Conservation (phyloP, 2,329 filamentous ascomycete species). For the Taxawa tesnikishii region DNA sequence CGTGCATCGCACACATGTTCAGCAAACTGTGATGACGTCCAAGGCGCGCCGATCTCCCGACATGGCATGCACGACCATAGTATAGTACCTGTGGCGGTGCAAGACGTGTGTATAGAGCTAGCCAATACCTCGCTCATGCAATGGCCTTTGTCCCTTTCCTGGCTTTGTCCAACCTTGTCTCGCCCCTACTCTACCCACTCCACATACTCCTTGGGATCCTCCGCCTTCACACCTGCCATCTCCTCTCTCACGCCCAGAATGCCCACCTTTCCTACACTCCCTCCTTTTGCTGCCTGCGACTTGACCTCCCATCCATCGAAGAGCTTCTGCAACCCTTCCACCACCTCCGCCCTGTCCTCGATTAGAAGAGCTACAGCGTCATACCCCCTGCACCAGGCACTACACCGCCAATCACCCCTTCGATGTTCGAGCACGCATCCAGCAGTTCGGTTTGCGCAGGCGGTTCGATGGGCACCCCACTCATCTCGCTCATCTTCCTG, state of each 20-base stretch:
- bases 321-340: constrained; percentile 47
- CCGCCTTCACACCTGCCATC: constrained; percentile 48
- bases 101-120: too few relatives aligned
- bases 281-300: constrained; percentile 23
- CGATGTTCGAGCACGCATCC: constrained; percentile 57
- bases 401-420: constrained; percentile 79
- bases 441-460: constrained; percentile 71
- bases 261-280: constrained; percentile 44
- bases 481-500: constrained; percentile 60
- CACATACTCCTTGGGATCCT: constrained; percentile 26
- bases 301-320: constrained; percentile 51
- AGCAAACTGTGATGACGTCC: too few relatives aligned
- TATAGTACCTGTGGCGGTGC: too few relatives aligned
- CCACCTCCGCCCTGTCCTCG: constrained; percentile 55
- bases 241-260: constrained; percentile 60
- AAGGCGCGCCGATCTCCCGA: too few relatives aligned
- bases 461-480: constrained; percentile 81
- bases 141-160: too few relatives aligned
- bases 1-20: too few relatives aligned
- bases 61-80: too few relatives aligned
- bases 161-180: too few relatives aligned
- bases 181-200: constrained; percentile 20
- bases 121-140: too few relatives aligned
- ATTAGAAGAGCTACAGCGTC: constrained; percentile 79
- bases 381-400: constrained; percentile 92